Conservation (phyloP, 2,329 filamentous ascomycete genomes). For the Spiromastix sp. region DNA sequence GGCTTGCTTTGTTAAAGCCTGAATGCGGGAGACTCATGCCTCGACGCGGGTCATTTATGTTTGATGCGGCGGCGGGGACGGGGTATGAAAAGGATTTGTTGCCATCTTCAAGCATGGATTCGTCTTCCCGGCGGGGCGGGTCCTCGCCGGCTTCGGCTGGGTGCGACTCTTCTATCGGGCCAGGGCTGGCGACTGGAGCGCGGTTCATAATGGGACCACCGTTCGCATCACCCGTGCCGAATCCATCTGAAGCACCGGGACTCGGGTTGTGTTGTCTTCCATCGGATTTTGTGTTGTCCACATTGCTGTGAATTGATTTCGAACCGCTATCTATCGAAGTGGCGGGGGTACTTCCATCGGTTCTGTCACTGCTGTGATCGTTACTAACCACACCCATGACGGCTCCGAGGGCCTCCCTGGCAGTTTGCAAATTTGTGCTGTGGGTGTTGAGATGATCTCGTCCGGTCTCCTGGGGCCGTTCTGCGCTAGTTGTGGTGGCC, state of each 20-base stretch:
- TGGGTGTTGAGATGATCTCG: constrained; percentile 11
- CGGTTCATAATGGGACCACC: constrained; percentile 41
- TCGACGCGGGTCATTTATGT: constrained; percentile 41
- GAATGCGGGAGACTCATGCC: constrained; percentile 50
- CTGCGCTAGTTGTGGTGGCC: constrained; percentile 41
- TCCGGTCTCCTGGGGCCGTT: constrained; percentile 24
- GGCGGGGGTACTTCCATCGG: constrained; percentile 7
- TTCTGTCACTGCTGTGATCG: constrained; percentile 19
- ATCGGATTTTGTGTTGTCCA: constrained; percentile 22
- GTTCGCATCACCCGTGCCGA: constrained; percentile 41
- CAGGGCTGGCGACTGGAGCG: constrained; percentile 38
- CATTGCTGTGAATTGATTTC: constrained; percentile 39
- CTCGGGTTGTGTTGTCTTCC: constrained; percentile 6
- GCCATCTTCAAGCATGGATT: constrained; percentile 27
- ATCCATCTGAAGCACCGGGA: constrained; percentile 25
- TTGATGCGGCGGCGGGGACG: constrained; percentile 41
- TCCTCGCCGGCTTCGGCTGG: constrained; percentile 35
- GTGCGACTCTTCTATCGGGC: constrained; percentile 34
- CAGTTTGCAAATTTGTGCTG: constrained; percentile 30
- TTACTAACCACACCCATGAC: constrained; percentile 23
- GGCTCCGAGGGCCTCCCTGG: constrained; percentile 30
- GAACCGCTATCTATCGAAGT: constrained; percentile 35
- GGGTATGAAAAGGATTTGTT: constrained; percentile 56
- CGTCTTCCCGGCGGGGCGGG: constrained; percentile 24
- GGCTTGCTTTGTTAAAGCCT: constrained; percentile 45